Percentiles rank a stretch among this genome's conserved stretches.
Evolutionary conservation across 371 early-diverging fungal genomes (phyloP).

Genomic region (Mucor irregularis): DNA sequence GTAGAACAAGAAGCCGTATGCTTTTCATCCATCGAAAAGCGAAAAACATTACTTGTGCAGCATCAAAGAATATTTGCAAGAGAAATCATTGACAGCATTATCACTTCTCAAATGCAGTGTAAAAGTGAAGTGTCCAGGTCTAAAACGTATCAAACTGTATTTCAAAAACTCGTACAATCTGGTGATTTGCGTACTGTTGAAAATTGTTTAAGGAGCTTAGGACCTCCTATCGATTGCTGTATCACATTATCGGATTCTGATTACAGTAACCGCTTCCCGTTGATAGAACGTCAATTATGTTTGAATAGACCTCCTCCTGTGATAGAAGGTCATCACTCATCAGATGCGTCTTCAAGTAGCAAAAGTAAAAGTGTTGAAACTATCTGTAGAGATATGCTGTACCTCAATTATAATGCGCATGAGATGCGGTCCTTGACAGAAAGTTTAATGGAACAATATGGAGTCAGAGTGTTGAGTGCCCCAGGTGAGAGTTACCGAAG

Average conservation of each 20-base stretch:
- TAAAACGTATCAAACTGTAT: slow-evolving; percentile 4
- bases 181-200: slow-evolving; percentile 7
- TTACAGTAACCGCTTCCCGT: not conserved
- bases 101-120: not conserved
- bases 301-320: too few relatives aligned
- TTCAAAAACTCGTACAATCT: not conserved
- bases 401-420: not conserved
- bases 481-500: too few relatives aligned
- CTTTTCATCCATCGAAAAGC: not conserved
- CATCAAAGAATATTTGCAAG: not conserved
- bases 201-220: slow-evolving; percentile 3
- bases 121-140: not conserved
- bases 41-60: not conserved
- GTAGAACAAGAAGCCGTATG: not conserved
- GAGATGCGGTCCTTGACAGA: not conserved
- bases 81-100: not conserved
- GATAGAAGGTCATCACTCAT: too few relatives aligned
- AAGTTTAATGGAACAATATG: not conserved
- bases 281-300: not conserved
- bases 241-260: not conserved
- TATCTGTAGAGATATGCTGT: not conserved
- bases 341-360: too few relatives aligned
- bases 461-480: not conserved
- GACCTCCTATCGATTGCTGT: not conserved
- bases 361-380: not conserved